phyloP scores from a whole-genome alignment of 352 stramenopile species.

The Elongisporangium undulatum region DNA sequence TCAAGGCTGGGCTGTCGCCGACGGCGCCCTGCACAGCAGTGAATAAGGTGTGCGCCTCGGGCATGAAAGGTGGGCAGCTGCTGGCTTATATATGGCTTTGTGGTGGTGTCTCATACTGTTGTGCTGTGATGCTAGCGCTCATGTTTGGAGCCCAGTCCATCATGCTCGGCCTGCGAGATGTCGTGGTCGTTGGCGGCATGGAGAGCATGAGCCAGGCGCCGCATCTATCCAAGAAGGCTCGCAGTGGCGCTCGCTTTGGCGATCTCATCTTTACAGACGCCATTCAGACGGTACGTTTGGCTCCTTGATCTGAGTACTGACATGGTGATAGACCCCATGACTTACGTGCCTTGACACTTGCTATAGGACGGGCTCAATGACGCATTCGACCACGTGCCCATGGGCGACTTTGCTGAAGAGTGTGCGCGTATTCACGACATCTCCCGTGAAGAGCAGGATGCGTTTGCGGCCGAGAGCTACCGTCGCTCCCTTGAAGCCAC shows the following conservation, averaged over 20 bases:
- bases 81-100: neutral
- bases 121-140: constrained; percentile 26
- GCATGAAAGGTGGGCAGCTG: constrained; percentile 77
- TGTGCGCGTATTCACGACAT: constrained; percentile 85
- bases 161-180: constrained; percentile 67
- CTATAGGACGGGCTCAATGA: constrained; percentile 93
- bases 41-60: constrained; percentile 97
- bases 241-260: constrained; percentile 81
- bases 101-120: neutral
- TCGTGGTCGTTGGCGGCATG: constrained; percentile 91
- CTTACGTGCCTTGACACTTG: constrained; percentile 9
- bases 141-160: constrained; percentile 88
- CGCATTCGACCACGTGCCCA: constrained; percentile 91
- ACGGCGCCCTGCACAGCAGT: constrained; percentile 93
- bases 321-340: constrained; percentile 1
- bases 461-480: constrained; percentile 91
- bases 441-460: constrained; percentile 91
- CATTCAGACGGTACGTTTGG: constrained; percentile 40
- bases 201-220: constrained; percentile 96
- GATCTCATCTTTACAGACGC: constrained; percentile 88
- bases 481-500: constrained; percentile 58
- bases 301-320: neutral
- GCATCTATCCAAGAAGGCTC: constrained; percentile 78
- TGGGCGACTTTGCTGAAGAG: constrained; percentile 94
- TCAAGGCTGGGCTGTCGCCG: constrained; percentile 63